phyloP scores from a whole-genome alignment of 192 early-diverging fungal genomes.

The Radiomyces spectabilis region DNA sequence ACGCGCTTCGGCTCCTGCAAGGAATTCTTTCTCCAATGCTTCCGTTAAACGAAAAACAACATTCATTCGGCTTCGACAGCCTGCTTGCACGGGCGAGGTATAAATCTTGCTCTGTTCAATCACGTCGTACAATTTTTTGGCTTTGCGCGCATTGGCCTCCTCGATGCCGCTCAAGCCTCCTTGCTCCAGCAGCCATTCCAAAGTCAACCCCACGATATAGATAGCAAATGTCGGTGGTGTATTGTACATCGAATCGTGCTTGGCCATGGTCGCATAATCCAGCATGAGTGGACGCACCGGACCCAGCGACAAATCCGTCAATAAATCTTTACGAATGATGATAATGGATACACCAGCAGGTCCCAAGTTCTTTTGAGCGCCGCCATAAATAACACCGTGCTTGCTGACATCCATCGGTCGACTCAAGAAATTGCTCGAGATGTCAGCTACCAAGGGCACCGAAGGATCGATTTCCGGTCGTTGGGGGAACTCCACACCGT shows the following conservation, averaged over 20 bases:
- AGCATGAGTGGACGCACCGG: conserved; percentile 69
- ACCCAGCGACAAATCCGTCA: conserved; percentile 44
- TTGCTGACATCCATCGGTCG: conserved; percentile 72
- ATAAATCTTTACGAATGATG: conserved; percentile 85
- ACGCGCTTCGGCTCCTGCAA: conserved; percentile 67
- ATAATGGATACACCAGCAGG: conserved; percentile 91
- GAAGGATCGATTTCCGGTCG: conserved; percentile 44
- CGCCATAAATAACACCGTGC: conserved; percentile 86
- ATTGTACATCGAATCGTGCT: conserved; percentile 87
- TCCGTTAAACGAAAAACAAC: conserved; percentile 73
- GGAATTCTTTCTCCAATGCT: conserved; percentile 75
- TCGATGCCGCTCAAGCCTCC: conserved; percentile 67
- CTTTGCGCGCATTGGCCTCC: conserved; percentile 63
- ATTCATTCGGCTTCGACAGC: conserved; percentile 82
- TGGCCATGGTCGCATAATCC: conserved; percentile 77
- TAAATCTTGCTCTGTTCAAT: conserved; percentile 67
- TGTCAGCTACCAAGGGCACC: conserved; percentile 86
- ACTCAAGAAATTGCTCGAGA: conserved; percentile 81
- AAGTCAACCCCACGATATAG: conserved; percentile 86
- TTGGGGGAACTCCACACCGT: conserved; percentile 80
- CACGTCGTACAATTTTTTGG: conserved; percentile 56
- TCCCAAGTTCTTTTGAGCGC: conserved; percentile 96
- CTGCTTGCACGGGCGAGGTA: conserved; percentile 53
- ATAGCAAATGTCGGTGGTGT: conserved; percentile 95
- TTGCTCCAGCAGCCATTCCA: conserved; percentile 68